Base-by-base conservation (phyloP, 352 stramenopile genomes). In the Pythium vanterpoolii region DNA sequence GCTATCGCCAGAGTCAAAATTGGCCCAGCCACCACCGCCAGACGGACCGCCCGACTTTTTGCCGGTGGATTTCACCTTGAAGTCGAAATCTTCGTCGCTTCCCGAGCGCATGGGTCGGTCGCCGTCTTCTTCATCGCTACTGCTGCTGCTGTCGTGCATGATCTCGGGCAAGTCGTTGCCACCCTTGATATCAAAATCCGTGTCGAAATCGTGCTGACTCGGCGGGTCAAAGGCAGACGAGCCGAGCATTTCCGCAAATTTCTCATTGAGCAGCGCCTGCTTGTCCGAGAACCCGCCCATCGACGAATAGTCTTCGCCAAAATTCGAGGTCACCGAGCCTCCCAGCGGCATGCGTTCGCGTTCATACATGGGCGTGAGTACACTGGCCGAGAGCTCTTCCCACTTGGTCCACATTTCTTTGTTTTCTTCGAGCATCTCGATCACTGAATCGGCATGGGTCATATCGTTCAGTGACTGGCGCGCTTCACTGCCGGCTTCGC, bases 71-170 rank as follows among this genome's bases (percentile, higher is more conserved):
- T 60, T 58, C 16, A 49, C 11, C 48, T 73, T 70, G 61, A 74
- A 72, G 42, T 73, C 70, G 48, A 73, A 74, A 27, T 64, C 66
- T 4, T 76, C 66, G 24, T 74, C 56, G 27, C 48, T 56, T 33
- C 46, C 70, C 26, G 16, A 51, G 42, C 59, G 61, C 43, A n/a
- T n/a, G n/a, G 60, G 62, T 48, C 82, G 67, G 46, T 86, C 77
- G n/a, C 83, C 77, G 43, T 95, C 85, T 50, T 95, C 85, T 60
- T 95, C 85, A 40, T 92, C 81, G 48, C 83, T 69, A 42, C 71
- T 95, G 68, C 85, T 94, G 72, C 85, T 95, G 67, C 85, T 95
- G 65, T 92, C 81, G 59, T 93, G 83, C 76, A 90, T 89, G 57
- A 93, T 93, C 62, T 90, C 83, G 0, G 85, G 85, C 18, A 93